A percentile compares a stretch with the other conserved stretches of the same genome.
phyloP scores from a whole-genome alignment of 805 yeast species.

The Teunomyces funiuensis region DNA sequence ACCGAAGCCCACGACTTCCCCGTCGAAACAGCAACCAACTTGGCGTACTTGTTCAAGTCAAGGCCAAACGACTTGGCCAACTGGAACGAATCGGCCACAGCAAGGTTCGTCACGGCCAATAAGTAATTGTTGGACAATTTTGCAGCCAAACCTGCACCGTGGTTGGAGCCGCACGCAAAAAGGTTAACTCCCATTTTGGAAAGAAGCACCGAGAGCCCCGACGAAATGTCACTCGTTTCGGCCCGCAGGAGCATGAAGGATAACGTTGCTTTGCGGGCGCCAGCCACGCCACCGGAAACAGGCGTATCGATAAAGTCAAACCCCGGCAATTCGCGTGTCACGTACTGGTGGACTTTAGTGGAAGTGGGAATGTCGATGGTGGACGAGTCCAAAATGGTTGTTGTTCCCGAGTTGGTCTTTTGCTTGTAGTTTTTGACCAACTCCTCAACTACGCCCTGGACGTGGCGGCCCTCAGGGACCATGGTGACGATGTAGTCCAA shows the following conservation, averaged over 20 bases:
- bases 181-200: slow-evolving; percentile 48
- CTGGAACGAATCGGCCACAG: slow-evolving; percentile 55
- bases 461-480: slow-evolving; percentile 58
- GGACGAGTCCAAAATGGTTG: slow-evolving; percentile 46
- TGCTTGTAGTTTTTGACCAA: slow-evolving; percentile 33
- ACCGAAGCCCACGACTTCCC: slow-evolving; percentile 57
- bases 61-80: slow-evolving; percentile 50
- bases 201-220: slow-evolving; percentile 29
- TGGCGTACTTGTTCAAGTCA: slow-evolving; percentile 46
- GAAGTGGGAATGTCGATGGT: slow-evolving; percentile 54
- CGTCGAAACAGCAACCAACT: slow-evolving; percentile 50
- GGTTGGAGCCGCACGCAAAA: slow-evolving; percentile 48
- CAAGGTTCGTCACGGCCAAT: slow-evolving; percentile 52
- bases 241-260: slow-evolving; percentile 52
- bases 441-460: slow-evolving; percentile 38
- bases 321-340: slow-evolving; percentile 29
- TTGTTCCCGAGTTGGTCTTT: slow-evolving; percentile 4
- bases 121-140: slow-evolving; percentile 54
- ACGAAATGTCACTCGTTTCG: slow-evolving; percentile 26
- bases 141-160: slow-evolving; percentile 55
- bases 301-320: slow-evolving; percentile 55
- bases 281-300: slow-evolving; percentile 56
- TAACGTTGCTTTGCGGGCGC: slow-evolving; percentile 51
- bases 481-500: slow-evolving; percentile 48
- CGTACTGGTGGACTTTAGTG: slow-evolving; percentile 34